Conservation (phyloP, 192 early-diverging fungal species). For the Coemansia biformis region DNA sequence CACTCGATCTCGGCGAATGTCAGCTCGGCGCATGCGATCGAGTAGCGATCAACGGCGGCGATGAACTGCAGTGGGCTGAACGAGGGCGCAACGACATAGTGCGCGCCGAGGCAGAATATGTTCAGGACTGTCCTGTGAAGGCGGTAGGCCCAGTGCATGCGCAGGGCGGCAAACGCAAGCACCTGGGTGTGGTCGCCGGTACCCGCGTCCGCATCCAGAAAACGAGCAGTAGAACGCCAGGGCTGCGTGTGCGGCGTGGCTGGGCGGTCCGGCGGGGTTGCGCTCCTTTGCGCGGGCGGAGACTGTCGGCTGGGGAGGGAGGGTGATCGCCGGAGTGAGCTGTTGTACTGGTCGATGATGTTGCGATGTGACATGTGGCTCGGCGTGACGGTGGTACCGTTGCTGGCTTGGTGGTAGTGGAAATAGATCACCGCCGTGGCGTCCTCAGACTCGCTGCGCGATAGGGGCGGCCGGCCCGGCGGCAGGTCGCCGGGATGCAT, state of each 20-base stretch:
- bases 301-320: constrained; percentile 8
- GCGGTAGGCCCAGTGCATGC: constrained; percentile 30
- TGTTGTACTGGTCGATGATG: constrained; percentile 14
- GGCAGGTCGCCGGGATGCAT: neutral
- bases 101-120: constrained; percentile 34
- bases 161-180: constrained; percentile 25
- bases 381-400: neutral
- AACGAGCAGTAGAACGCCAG: too few relatives aligned
- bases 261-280: too few relatives aligned
- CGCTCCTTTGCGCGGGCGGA: neutral
- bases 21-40: constrained; percentile 24
- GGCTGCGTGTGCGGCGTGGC: too few relatives aligned
- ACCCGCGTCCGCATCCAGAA: too few relatives aligned
- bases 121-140: constrained; percentile 28
- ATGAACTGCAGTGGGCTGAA: constrained; percentile 25
- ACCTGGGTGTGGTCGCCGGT: neutral
- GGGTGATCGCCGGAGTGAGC: constrained; percentile 16
- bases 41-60: constrained; percentile 5
- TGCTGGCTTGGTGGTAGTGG: constrained; percentile 1
- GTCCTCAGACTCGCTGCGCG: constrained; percentile 15
- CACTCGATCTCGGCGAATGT: constrained; percentile 13
- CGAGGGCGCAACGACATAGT: constrained; percentile 19
- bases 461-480: constrained; percentile 4
- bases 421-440: constrained; percentile 18
- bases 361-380: constrained; percentile 15